Percentiles rank a stretch among this genome's conserved stretches.
Conservation (phyloP, 2,329 filamentous ascomycete species). For the Mycosphaerella sp. region DNA sequence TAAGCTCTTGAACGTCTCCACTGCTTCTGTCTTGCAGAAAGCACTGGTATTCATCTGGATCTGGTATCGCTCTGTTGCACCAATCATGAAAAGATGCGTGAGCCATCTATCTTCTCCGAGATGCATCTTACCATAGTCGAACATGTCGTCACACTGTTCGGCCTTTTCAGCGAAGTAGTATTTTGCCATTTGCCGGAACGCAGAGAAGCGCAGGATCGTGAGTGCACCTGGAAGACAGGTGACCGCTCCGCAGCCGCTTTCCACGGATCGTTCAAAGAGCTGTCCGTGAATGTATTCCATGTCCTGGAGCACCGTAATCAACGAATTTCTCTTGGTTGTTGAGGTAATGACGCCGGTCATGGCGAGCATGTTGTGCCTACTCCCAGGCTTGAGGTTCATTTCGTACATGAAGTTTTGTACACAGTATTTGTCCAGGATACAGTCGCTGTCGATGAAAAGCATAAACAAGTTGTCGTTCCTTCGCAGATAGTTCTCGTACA, state of each 20-base stretch:
- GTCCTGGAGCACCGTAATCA: slow-evolving; percentile 90
- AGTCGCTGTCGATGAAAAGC: slow-evolving; percentile 95
- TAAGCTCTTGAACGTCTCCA: slow-evolving; percentile 77
- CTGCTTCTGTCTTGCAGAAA: slow-evolving; percentile 97
- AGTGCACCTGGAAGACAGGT: slow-evolving; percentile 93
- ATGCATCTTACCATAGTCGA: slow-evolving; percentile 94
- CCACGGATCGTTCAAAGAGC: slow-evolving; percentile 89
- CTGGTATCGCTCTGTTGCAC: slow-evolving; percentile 84
- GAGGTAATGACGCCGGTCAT: slow-evolving; percentile 98
- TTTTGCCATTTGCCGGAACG: slow-evolving; percentile 93
- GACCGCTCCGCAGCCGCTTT: slow-evolving; percentile 88
- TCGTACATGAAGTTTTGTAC: slow-evolving; percentile 98
- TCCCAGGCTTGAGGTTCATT: slow-evolving; percentile 94
- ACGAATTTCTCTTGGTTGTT: slow-evolving; percentile 77
- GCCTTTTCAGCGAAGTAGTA: slow-evolving; percentile 98
- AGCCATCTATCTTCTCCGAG: slow-evolving; percentile 94
- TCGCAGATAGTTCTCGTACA: slow-evolving; percentile 81
- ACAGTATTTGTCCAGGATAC: slow-evolving; percentile 83
- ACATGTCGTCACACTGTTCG: slow-evolving; percentile 89
- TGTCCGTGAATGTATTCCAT: slow-evolving; percentile 99
- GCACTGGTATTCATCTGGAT: slow-evolving; percentile 97
- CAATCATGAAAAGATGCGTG: slow-evolving; percentile 98
- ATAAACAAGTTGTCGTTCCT: slow-evolving; percentile 90
- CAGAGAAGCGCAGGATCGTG: slow-evolving; percentile 91
- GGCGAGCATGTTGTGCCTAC: slow-evolving; percentile 85